A percentile compares a stretch with the other conserved stretches of the same genome.
Evolutionary conservation across 2,329 filamentous ascomycete genomes (phyloP).

Genomic region (Curvularia eragrostidis): DNA sequence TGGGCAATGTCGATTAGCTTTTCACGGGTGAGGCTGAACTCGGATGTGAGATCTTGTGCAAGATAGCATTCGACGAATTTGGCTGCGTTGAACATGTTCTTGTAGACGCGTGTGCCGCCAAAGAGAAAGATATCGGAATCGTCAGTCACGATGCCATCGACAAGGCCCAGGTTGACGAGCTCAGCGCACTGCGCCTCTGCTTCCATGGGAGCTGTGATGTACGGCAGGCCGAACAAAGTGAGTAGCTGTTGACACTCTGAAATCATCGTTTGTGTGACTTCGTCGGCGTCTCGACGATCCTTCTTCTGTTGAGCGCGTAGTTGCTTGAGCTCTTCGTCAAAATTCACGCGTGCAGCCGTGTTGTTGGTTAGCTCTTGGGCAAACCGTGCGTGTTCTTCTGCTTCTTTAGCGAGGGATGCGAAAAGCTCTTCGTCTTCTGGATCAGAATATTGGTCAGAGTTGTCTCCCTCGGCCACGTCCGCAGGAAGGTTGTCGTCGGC

Average conservation of each 20-base stretch:
- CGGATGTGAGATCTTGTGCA: slow-evolving; percentile 79
- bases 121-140: slow-evolving; percentile 97
- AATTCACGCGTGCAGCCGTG: slow-evolving; percentile 71
- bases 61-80: slow-evolving; percentile 99
- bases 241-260: slow-evolving; percentile 92
- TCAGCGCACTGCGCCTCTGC: slow-evolving; percentile 97
- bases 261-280: slow-evolving; percentile 96
- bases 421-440: slow-evolving; percentile 92
- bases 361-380: slow-evolving; percentile 85
- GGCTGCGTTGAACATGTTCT: slow-evolving; percentile 99
- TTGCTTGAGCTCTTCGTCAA: slow-evolving; percentile 85
- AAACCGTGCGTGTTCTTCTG: slow-evolving; percentile 92
- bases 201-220: slow-evolving; percentile 98
- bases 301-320: slow-evolving; percentile 95
- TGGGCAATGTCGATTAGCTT: slow-evolving; percentile 91
- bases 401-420: slow-evolving; percentile 84
- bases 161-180: slow-evolving; percentile 81
- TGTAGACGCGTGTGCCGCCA: slow-evolving; percentile 94
- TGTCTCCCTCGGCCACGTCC: slow-evolving; percentile 34
- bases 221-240: slow-evolving; percentile 89
- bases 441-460: slow-evolving; percentile 66
- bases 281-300: slow-evolving; percentile 92
- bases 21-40: slow-evolving; percentile 83
- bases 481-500: slow-evolving; percentile 39
- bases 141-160: slow-evolving; percentile 97